Evolutionary conservation across 2,329 filamentous ascomycete genomes (phyloP).

Genomic region (Venturia carpophila): DNA sequence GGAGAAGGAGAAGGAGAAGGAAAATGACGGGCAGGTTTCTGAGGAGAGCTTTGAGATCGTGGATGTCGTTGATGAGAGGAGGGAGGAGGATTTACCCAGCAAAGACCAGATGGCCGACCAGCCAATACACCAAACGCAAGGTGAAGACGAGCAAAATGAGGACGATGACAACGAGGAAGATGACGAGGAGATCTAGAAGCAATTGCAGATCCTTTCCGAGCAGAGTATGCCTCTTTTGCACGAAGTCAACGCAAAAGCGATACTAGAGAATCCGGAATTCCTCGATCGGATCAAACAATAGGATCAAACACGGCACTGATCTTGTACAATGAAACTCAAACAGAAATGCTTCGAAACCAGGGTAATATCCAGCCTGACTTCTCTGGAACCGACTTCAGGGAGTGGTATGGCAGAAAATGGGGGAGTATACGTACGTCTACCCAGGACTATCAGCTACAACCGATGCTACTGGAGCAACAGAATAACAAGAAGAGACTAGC

Average conservation of each 20-base stretch:
- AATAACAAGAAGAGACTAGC: background rate
- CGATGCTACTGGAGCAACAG: background rate
- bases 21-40: background rate
- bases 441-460: background rate
- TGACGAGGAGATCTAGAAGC: background rate
- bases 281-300: no score
- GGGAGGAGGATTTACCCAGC: background rate
- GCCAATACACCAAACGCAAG: background rate
- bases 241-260: no score
- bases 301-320: no score
- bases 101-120: background rate
- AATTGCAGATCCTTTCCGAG: background rate
- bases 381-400: no score
- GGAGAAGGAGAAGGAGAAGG: constrained; percentile 15
- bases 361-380: no score
- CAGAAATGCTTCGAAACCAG: no score
- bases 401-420: no score
- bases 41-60: constrained; percentile 2
- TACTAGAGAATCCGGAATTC: no score
- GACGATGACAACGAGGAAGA: background rate
- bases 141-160: background rate
- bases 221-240: background rate
- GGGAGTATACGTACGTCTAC: no score
- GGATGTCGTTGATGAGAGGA: background rate
- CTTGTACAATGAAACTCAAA: no score